Percentiles rank a stretch among this genome's conserved stretches.
These are phyloP conservation scores for Austroboletus niveus DNA, from an alignment of 1,284 basidiomycete species.

Conservation along the genomic window DNA sequence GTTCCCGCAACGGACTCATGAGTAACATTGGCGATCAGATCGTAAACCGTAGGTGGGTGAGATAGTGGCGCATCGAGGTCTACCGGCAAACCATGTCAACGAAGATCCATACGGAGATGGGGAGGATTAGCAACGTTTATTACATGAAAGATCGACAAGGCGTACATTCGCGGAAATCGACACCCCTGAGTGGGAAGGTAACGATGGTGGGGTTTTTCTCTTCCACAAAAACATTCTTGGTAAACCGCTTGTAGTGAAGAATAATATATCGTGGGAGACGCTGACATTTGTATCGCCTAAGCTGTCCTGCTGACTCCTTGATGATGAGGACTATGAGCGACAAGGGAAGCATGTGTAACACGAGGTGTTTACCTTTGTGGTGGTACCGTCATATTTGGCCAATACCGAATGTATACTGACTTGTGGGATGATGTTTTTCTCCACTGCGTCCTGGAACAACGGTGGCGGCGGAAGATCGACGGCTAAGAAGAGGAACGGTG, in stretches of 20 bases:
- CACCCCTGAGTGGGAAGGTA: slow-evolving; percentile 90
- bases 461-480: slow-evolving; percentile 96
- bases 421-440: slow-evolving; percentile 99
- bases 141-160: slow-evolving; percentile 31
- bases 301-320: slow-evolving; percentile 82
- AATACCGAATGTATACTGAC: slow-evolving; percentile 88
- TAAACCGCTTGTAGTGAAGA: slow-evolving; percentile 95
- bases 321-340: slow-evolving; percentile 15
- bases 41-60: slow-evolving; percentile 71
- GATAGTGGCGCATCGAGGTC: slow-evolving; percentile 72
- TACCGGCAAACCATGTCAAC: slow-evolving; percentile 34
- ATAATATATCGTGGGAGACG: slow-evolving; percentile 90
- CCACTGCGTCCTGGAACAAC: slow-evolving; percentile 90
- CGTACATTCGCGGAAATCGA: slow-evolving; percentile 90
- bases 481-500: slow-evolving; percentile 94
- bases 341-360: slow-evolving; percentile 17
- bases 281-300: slow-evolving; percentile 88
- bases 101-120: slow-evolving; percentile 15
- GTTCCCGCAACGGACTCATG: slow-evolving; percentile 95
- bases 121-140: slow-evolving; percentile 17
- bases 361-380: slow-evolving; percentile 66
- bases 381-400: slow-evolving; percentile 93
- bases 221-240: slow-evolving; percentile 97
- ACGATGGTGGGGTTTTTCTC: slow-evolving; percentile 99
- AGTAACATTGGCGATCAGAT: slow-evolving; percentile 93